A percentile compares a stretch with the other conserved stretches of the same genome.
Conservation (phyloP, 2,329 filamentous ascomycete species). For the Sporothrix mexicana region DNA sequence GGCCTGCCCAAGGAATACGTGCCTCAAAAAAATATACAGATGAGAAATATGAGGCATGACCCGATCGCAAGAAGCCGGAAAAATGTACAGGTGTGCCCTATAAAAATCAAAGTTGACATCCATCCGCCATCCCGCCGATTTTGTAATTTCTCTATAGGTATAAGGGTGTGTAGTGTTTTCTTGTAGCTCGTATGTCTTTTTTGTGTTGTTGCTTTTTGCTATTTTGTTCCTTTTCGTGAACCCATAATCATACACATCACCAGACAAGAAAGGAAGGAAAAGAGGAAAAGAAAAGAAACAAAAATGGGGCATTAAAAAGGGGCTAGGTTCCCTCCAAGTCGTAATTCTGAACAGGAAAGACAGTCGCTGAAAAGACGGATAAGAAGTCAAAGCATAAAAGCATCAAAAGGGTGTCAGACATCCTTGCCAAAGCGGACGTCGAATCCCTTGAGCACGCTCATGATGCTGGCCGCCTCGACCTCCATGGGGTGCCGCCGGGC, state of each 20-base stretch:
- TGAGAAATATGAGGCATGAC: not conserved
- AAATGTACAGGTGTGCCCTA: not conserved
- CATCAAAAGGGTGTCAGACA: not conserved
- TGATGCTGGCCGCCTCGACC: conserved; percentile 82
- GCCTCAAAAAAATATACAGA: not conserved
- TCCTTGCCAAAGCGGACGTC: conserved; percentile 71
- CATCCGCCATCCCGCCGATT: not conserved
- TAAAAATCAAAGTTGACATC: not conserved
- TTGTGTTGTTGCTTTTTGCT: not conserved
- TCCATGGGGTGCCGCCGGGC: conserved; percentile 67
- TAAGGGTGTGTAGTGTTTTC: not conserved
- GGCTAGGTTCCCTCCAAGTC: not conserved
- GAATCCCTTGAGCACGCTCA: conserved; percentile 83
- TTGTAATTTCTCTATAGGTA: not conserved
- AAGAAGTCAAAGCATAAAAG: not conserved
- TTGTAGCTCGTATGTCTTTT: not conserved
- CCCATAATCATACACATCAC: conserved; percentile 12
- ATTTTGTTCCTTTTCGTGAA: not conserved
- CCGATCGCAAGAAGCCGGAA: not conserved
- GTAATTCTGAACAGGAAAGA: not conserved
- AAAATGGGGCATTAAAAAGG: not conserved
- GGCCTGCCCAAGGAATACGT: not conserved
- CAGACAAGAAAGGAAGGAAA: not conserved
- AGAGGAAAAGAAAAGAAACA: not conserved
- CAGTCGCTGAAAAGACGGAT: conserved; percentile 1